A percentile compares a stretch with the other conserved stretches of the same genome.
These are phyloP conservation scores for Aspergillus flavus DNA, from an alignment of 2,329 filamentous ascomycete genomes.

Conservation along the genomic window DNA sequence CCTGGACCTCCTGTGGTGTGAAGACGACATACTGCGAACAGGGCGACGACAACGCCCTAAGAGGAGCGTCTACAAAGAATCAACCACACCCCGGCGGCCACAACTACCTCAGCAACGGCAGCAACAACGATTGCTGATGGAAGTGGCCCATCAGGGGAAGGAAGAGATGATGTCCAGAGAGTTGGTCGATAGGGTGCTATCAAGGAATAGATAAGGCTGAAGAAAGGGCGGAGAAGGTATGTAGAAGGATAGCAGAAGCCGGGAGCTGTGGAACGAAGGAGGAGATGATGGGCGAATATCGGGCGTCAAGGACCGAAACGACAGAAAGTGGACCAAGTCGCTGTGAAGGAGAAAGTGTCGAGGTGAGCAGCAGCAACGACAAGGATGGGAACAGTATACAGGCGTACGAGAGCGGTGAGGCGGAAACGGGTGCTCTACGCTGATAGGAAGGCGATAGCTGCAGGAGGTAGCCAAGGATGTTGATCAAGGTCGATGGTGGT, in stretches of 20 bases:
- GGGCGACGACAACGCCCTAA: conserved; percentile 22
- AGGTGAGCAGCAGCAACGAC: not conserved
- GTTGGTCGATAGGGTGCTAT: conserved; percentile 16
- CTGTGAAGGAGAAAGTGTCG: not conserved
- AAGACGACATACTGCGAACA: conserved; percentile 45
- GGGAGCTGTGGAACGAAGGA: conserved; percentile 22
- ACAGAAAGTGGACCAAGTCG: not conserved
- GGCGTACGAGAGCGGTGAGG: conserved; percentile 24
- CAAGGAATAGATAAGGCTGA: conserved; percentile 14
- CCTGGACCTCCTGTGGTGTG: conserved; percentile 45
- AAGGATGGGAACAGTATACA: conserved; percentile 2
- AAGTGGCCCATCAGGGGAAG: conserved; percentile 39
- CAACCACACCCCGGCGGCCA: conserved; percentile 33
- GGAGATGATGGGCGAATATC: conserved; percentile 9
- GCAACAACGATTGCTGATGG: conserved; percentile 25
- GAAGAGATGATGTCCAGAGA: conserved; percentile 14
- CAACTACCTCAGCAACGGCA: conserved; percentile 40
- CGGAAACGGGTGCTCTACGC: conserved; percentile 16
- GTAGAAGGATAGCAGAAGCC: conserved; percentile 3
- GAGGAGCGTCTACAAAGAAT: conserved; percentile 15
- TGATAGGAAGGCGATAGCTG: conserved; percentile 14
- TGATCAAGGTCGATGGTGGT: conserved; percentile 8
- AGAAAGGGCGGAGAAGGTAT: conserved; percentile 2
- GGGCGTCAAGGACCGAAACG: not conserved
- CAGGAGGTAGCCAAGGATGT: conserved; percentile 9